Conservation (phyloP, 345 rosid species). For the Eutrema japonicum region DNA sequence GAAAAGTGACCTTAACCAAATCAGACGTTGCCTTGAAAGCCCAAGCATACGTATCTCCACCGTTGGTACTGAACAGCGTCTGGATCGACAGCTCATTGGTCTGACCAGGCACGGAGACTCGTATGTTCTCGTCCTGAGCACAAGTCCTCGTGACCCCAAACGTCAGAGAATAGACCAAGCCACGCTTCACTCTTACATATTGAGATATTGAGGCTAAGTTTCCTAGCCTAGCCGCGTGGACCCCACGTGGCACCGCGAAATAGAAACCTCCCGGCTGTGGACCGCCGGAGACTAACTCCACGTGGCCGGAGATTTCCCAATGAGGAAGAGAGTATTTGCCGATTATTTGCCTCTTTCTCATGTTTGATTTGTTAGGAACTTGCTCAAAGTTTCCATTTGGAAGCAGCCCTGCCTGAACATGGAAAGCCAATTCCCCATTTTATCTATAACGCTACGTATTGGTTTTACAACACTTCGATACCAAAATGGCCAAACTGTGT, state of each 20-base stretch:
- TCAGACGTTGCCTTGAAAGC: slow-evolving; percentile 63
- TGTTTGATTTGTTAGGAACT: slow-evolving; percentile 59
- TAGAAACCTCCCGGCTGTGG: slow-evolving; percentile 88
- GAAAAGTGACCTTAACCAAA: slow-evolving; percentile 62
- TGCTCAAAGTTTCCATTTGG: slow-evolving; percentile 75
- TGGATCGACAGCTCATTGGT: slow-evolving; percentile 63
- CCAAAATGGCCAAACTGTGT: neutral
- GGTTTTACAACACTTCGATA: neutral
- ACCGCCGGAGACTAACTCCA: slow-evolving; percentile 77
- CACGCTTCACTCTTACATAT: slow-evolving; percentile 49
- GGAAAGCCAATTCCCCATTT: neutral
- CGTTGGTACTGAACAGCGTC: slow-evolving; percentile 73
- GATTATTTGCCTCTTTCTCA: slow-evolving; percentile 65
- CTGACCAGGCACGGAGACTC: slow-evolving; percentile 60
- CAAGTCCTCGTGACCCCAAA: slow-evolving; percentile 82
- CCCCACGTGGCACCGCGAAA: slow-evolving; percentile 68
- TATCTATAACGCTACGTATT: too few species aligned
- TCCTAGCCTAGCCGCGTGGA: slow-evolving; percentile 80
- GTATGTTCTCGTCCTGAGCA: slow-evolving; percentile 75
- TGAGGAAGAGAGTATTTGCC: slow-evolving; percentile 84
- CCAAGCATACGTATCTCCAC: slow-evolving; percentile 82
- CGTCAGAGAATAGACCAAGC: slow-evolving; percentile 62
- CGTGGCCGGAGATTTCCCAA: slow-evolving; percentile 75
- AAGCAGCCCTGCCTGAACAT: slow-evolving; percentile 51
- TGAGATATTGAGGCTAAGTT: slow-evolving; percentile 83